A percentile compares a stretch with the other conserved stretches of the same genome.
These are phyloP conservation scores for Protomyces inouyei DNA, from an alignment of 1,139 yeast species.

Conservation along the genomic window DNA sequence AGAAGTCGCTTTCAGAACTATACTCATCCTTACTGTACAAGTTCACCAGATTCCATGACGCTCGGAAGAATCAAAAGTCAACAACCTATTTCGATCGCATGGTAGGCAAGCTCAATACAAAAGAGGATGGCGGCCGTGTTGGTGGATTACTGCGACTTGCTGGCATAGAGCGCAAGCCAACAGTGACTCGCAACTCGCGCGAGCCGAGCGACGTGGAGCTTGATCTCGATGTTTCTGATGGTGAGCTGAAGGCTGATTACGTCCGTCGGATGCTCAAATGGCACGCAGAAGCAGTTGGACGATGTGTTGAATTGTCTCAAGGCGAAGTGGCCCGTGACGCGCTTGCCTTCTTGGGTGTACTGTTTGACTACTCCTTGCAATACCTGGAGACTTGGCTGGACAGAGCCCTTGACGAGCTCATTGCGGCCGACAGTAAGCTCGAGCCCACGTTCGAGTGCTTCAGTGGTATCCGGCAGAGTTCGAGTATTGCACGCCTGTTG, in stretches of 20 bases:
- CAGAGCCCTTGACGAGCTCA: constrained; percentile 50
- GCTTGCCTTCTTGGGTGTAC: constrained; percentile 59
- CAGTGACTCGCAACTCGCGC: constrained; percentile 38
- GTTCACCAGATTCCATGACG: constrained; percentile 30
- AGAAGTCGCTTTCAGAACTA: constrained; percentile 61
- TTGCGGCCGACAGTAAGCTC: constrained; percentile 41
- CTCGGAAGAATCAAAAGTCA: constrained; percentile 22
- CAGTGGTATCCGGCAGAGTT: constrained; percentile 51
- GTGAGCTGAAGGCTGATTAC: constrained; percentile 35
- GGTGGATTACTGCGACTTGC: constrained; percentile 27
- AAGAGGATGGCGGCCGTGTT: constrained; percentile 16
- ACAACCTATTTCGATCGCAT: constrained; percentile 25
- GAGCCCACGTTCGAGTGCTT: constrained; percentile 49
- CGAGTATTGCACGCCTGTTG: constrained; percentile 60
- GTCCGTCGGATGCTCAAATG: constrained; percentile 66
- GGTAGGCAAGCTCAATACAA: constrained; percentile 20
- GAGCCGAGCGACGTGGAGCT: constrained; percentile 34
- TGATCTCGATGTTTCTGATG: constrained; percentile 22
- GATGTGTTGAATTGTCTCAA: constrained; percentile 72
- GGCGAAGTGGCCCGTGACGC: constrained; percentile 59
- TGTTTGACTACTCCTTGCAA: constrained; percentile 66
- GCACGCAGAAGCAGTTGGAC: constrained; percentile 72
- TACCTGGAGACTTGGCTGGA: constrained; percentile 75
- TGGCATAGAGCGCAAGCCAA: constrained; percentile 25
- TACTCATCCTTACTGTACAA: constrained; percentile 41